Percentiles rank a stretch among this genome's conserved stretches.
These are phyloP conservation scores for Apophysomyces elegans DNA, from an alignment of 371 early-diverging fungal species.

Conservation along the genomic window DNA sequence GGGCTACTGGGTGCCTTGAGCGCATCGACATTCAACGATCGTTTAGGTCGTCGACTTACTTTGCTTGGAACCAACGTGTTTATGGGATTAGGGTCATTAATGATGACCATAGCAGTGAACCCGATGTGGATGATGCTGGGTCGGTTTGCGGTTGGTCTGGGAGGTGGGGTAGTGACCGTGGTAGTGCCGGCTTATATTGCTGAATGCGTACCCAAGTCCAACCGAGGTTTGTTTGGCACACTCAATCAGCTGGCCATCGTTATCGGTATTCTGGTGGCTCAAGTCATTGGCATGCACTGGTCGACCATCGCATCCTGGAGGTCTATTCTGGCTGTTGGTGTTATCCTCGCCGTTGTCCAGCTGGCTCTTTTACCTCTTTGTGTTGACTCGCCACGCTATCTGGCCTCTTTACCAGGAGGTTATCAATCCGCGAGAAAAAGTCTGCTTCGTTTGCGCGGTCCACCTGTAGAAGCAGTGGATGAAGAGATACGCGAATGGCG, in stretches of 20 bases:
- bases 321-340: slow-evolving; percentile 59
- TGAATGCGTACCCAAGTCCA: slow-evolving; percentile 78
- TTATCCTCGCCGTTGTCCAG: slow-evolving; percentile 67
- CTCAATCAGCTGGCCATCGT: slow-evolving; percentile 88
- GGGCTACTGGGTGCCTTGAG: slow-evolving; percentile 85
- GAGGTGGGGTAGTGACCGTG: slow-evolving; percentile 81
- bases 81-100: slow-evolving; percentile 64
- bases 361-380: slow-evolving; percentile 66
- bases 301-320: slow-evolving; percentile 71
- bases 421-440: slow-evolving; percentile 57
- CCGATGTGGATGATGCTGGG: slow-evolving; percentile 66
- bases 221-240: slow-evolving; percentile 80
- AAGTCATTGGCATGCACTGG: slow-evolving; percentile 64
- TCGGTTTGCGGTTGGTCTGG: slow-evolving; percentile 86
- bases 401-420: slow-evolving; percentile 59
- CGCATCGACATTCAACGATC: slow-evolving; percentile 71
- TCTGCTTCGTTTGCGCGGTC: slow-evolving; percentile 62
- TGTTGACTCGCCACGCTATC: slow-evolving; percentile 81
- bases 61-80: slow-evolving; percentile 69
- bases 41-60: slow-evolving; percentile 74
- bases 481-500: slow-evolving; percentile 71
- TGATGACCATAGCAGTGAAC: slow-evolving; percentile 64
- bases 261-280: slow-evolving; percentile 76
- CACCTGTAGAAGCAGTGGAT: slow-evolving; percentile 54
- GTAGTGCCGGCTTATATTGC: slow-evolving; percentile 87